Conservation (phyloP, 108 stramenopile genomes). For the Nitzschia sp. region DNA sequence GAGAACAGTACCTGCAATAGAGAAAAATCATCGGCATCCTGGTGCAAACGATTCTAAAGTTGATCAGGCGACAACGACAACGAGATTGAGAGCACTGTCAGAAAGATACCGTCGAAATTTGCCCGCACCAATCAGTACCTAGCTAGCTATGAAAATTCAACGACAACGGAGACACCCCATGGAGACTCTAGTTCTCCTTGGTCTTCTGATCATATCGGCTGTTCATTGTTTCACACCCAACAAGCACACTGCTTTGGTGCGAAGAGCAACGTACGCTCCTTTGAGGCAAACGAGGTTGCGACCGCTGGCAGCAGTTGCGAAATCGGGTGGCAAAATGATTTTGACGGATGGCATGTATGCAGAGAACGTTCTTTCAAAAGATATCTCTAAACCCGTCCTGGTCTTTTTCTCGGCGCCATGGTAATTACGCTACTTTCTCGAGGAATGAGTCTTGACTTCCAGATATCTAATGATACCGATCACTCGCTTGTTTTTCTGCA, state of each 20-base stretch:
- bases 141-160: neutral
- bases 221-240: neutral
- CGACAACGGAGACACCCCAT: neutral
- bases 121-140: too few relatives aligned
- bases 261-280: neutral
- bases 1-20: too few relatives aligned
- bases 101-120: too few relatives aligned
- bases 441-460: neutral
- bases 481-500: conserved; percentile 3
- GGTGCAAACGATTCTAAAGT: too few relatives aligned
- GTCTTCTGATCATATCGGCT: neutral
- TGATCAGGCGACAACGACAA: too few relatives aligned
- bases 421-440: conserved; percentile 31
- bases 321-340: conserved; percentile 75
- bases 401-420: conserved; percentile 85
- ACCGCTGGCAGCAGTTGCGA: conserved; percentile 40
- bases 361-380: conserved; percentile 45
- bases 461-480: neutral
- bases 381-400: conserved; percentile 46
- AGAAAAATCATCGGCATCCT: too few relatives aligned
- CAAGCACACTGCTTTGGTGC: neutral
- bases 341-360: conserved; percentile 59
- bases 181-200: neutral
- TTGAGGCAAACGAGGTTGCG: neutral
- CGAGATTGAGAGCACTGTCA: too few relatives aligned